phyloP scores from a whole-genome alignment of 495 filamentous ascomycete species.

The Annulohypoxylon nitens region DNA sequence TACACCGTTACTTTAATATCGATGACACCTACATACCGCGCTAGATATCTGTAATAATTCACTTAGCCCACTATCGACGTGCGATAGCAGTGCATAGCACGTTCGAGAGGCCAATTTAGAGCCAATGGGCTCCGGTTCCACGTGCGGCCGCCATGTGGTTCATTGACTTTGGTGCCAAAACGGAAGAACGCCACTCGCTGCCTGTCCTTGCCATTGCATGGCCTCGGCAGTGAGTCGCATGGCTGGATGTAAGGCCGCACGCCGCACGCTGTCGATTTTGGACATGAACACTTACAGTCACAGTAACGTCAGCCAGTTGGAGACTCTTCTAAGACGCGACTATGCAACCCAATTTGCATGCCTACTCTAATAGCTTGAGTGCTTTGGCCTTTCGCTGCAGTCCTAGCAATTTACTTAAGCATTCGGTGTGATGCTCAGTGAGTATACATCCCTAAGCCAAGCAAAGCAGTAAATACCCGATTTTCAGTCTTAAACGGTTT shows the following conservation, averaged over 20 bases:
- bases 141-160: constrained; percentile 48
- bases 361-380: neutral
- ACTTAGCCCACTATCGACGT: constrained; percentile 39
- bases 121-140: constrained; percentile 46
- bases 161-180: constrained; percentile 40
- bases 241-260: constrained; percentile 36
- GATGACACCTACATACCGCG: constrained; percentile 34
- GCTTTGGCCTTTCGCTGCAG: constrained; percentile 17
- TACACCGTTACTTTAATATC: constrained; percentile 25
- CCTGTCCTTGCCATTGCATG: constrained; percentile 38
- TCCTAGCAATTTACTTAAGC: neutral
- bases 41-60: constrained; percentile 36
- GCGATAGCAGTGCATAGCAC: constrained; percentile 42
- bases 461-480: neutral
- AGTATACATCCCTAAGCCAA: neutral
- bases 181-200: constrained; percentile 36
- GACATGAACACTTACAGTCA: constrained; percentile 20
- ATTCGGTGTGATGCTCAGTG: constrained; percentile 9
- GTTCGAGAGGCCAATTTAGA: constrained; percentile 27
- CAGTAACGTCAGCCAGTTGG: constrained; percentile 40
- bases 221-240: constrained; percentile 43
- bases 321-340: constrained; percentile 40
- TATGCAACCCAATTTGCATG: constrained; percentile 32
- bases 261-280: constrained; percentile 39
- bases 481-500: neutral